Evolutionary conservation across 805 yeast genomes (phyloP), one percentile per base, ranked within the genome.

Genomic region (Starmerella ratchasimensis): DNA sequence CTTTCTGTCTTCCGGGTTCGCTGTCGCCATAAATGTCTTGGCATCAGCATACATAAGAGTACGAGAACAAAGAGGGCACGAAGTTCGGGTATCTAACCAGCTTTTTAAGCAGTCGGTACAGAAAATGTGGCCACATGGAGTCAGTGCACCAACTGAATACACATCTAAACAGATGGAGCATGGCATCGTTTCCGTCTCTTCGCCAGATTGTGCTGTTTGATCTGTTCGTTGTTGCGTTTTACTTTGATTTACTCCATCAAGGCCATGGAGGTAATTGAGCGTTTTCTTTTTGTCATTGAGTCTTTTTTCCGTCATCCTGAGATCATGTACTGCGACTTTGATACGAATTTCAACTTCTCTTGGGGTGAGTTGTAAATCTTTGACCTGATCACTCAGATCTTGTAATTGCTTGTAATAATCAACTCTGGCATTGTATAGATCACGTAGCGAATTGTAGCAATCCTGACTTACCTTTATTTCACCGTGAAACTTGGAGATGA

Each of bases 71-170:
- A 84, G 64, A 0, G 98, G 97, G 57, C 98, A 90, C 2, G 62
- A 58, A 1, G 59, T 54, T 28, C 69, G 69, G 13, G 62, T 62
- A 16, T 57, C 59, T 36, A 79, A 53, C 98, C 98, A 90, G 38
- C 66, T 74, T 15, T 61, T 66, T 26, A 90, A 62, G 56, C 98
- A 90, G 1, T 71, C 80, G 40, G 72, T 70, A 55, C 98, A 90
- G 53, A 79, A 90, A 48, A 74, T 75, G 58, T 90, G 98, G 0
- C 97, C 97, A 65, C 98, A 90, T 8, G 74, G 74, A 0, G 94
- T 78, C 39, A 90, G 62, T 0, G 90, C 69, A 0, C 98, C 98
- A 28, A 74, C 64, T 3, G 70, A 63, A 34, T 84, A 81, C 1
- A 69, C 54, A 3, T 74, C 67, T 16, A 79, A 71, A 55, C 98